Percentiles rank a stretch among this genome's conserved stretches.
phyloP scores from a whole-genome alignment of 768 basidiomycete species.

The Fistulinella prunicolor region DNA sequence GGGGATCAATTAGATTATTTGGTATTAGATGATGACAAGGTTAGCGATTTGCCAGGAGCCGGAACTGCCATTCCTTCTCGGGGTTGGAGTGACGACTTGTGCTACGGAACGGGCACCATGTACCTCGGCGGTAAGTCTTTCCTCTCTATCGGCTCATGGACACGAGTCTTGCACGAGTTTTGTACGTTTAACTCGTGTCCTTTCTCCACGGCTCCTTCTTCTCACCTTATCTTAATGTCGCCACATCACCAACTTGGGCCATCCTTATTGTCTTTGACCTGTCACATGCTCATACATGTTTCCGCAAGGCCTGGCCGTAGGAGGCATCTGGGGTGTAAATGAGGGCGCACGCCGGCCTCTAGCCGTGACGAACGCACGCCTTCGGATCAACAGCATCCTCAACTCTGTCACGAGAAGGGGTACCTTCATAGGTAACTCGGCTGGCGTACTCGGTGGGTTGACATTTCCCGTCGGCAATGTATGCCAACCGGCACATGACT shows the following conservation, averaged over 20 bases:
- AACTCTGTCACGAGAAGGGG: constrained; percentile 97
- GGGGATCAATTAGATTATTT: constrained; percentile 95
- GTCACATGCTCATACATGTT: constrained; percentile 72
- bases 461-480: constrained; percentile 30
- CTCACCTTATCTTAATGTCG: constrained; percentile 68
- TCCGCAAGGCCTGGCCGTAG: constrained; percentile 85
- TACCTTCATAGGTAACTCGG: constrained; percentile 97
- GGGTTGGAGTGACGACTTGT: constrained; percentile 99
- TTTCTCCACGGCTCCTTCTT: constrained; percentile 45
- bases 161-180: constrained; percentile 44
- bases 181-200: constrained; percentile 49
- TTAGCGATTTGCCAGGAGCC: constrained; percentile 84
- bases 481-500: constrained; percentile 34
- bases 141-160: constrained; percentile 56
- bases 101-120: constrained; percentile 98
- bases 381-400: constrained; percentile 95
- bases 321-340: constrained; percentile 93
- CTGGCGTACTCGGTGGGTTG: constrained; percentile 90
- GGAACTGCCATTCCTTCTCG: constrained; percentile 89
- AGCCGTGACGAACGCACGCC: constrained; percentile 77
- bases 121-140: constrained; percentile 90
- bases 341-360: constrained; percentile 89
- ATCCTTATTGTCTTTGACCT: constrained; percentile 74
- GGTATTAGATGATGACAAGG: constrained; percentile 94
- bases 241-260: constrained; percentile 52